Conservation (phyloP, 495 filamentous ascomycete species). For the Penicillium daleae region DNA sequence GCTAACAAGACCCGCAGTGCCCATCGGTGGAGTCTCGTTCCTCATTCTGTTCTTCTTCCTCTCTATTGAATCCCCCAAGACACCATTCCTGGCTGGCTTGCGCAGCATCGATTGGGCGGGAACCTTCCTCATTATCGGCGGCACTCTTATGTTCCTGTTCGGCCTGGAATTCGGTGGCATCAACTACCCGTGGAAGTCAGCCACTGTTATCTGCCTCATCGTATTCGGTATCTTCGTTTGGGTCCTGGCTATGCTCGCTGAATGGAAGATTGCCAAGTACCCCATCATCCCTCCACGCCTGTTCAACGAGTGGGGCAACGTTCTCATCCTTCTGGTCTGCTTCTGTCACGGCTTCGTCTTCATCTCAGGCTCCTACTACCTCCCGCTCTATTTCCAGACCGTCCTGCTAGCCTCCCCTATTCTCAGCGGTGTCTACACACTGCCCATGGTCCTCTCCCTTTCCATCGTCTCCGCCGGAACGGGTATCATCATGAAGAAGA, state of each 20-base stretch:
- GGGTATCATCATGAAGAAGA: constrained; percentile 75
- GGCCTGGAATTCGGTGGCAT: constrained; percentile 80
- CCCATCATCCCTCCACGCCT: constrained; percentile 78
- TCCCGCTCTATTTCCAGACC: constrained; percentile 79
- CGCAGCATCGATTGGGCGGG: constrained; percentile 79
- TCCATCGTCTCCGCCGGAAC: constrained; percentile 65
- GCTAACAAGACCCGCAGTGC: constrained; percentile 49
- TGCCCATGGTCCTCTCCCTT: constrained; percentile 73
- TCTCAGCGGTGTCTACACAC: constrained; percentile 75
- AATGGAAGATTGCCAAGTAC: constrained; percentile 72
- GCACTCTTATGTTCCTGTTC: constrained; percentile 80
- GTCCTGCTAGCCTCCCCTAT: constrained; percentile 75
- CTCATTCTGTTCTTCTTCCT: constrained; percentile 70
- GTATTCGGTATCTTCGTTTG: constrained; percentile 71
- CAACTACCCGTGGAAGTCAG: constrained; percentile 73
- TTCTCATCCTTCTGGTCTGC: constrained; percentile 58
- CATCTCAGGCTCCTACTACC: constrained; percentile 73
- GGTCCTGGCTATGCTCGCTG: constrained; percentile 65
- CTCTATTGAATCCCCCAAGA: constrained; percentile 75
- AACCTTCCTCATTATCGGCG: constrained; percentile 69
- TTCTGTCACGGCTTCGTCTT: constrained; percentile 75
- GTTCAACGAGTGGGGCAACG: constrained; percentile 62
- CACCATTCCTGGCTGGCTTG: constrained; percentile 69
- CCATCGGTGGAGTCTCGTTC: constrained; percentile 72
- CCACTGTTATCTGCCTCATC: constrained; percentile 76